Evolutionary conservation across 306 rosid species (phyloP).

Genomic region (Rosa multiflora): DNA sequence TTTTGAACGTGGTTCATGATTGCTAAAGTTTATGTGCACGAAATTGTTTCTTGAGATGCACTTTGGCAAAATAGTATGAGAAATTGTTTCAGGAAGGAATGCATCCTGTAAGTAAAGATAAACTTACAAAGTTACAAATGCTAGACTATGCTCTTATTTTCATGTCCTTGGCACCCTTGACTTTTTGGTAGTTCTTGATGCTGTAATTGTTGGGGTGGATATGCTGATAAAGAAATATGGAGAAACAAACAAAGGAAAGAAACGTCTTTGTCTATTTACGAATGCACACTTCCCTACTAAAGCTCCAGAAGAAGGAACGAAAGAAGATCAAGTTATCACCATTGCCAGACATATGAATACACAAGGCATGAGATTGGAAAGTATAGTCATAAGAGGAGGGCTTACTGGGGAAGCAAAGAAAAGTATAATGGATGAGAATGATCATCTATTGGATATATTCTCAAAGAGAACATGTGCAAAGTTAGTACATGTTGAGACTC

Average conservation of each 20-base stretch:
- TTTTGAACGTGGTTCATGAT: not conserved
- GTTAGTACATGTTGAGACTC: constrained; percentile 61
- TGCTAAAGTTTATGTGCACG: not conserved
- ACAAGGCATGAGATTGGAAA: constrained; percentile 81
- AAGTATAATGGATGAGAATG: constrained; percentile 74
- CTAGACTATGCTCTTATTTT: constrained; percentile 9
- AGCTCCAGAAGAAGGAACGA: constrained; percentile 70
- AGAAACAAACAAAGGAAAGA: constrained; percentile 70
- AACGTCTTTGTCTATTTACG: constrained; percentile 76
- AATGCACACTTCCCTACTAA: constrained; percentile 71
- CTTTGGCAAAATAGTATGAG: not conserved
- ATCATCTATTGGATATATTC: constrained; percentile 54
- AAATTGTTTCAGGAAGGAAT: constrained; percentile 21
- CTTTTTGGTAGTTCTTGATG: constrained; percentile 80
- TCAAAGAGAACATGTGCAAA: constrained; percentile 68
- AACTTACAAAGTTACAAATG: not conserved
- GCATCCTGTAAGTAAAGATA: not conserved
- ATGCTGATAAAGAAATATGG: constrained; percentile 81
- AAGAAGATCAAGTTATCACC: constrained; percentile 75
- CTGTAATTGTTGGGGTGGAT: constrained; percentile 91
- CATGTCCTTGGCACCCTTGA: constrained; percentile 53
- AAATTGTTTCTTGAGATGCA: not conserved
- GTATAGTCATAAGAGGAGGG: constrained; percentile 69
- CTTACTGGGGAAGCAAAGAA: constrained; percentile 40
- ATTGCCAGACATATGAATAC: constrained; percentile 71